Conservation (phyloP, 371 early-diverging fungal species). For the Smittium mucronatum region DNA sequence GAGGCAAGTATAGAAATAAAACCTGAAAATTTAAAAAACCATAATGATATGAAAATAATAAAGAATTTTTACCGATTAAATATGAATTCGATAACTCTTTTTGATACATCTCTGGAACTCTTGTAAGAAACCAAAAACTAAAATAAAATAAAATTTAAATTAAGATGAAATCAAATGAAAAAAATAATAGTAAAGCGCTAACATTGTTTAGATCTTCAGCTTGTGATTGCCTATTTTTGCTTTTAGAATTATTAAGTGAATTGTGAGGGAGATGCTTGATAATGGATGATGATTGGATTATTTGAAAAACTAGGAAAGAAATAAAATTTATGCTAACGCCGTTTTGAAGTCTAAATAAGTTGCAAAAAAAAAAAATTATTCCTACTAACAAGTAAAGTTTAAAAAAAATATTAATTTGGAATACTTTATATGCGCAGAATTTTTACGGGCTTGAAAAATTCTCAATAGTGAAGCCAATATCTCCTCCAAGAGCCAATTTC, state of each 20-base stretch:
- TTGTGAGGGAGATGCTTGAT: neutral
- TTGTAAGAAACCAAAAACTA: neutral
- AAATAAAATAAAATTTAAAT: neutral
- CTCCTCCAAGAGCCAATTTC: slow-evolving; percentile 73
- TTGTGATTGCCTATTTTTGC: neutral
- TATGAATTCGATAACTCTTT: neutral
- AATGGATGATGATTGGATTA: slow-evolving; percentile 1
- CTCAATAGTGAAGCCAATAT: slow-evolving; percentile 56
- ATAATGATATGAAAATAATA: too few relatives aligned
- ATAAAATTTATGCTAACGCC: slow-evolving; percentile 34
- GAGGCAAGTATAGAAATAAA: too few relatives aligned
- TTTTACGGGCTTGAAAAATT: slow-evolving; percentile 21
- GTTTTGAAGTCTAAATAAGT: slow-evolving; percentile 21
- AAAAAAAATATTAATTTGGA: neutral
- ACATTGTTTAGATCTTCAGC: neutral
- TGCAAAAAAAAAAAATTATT: neutral
- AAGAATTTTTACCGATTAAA: neutral
- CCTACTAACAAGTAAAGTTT: neutral
- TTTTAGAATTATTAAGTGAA: neutral
- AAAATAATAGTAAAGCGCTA: neutral
- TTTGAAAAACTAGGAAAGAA: slow-evolving; percentile 2
- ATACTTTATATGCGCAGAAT: neutral
- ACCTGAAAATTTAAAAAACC: too few relatives aligned
- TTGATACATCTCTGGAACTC: neutral
- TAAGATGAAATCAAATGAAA: neutral